Evolutionary conservation across 192 early-diverging fungal genomes (phyloP), one percentile per base, ranked within the genome.

Genomic region (Spizellomyces sp.): DNA sequence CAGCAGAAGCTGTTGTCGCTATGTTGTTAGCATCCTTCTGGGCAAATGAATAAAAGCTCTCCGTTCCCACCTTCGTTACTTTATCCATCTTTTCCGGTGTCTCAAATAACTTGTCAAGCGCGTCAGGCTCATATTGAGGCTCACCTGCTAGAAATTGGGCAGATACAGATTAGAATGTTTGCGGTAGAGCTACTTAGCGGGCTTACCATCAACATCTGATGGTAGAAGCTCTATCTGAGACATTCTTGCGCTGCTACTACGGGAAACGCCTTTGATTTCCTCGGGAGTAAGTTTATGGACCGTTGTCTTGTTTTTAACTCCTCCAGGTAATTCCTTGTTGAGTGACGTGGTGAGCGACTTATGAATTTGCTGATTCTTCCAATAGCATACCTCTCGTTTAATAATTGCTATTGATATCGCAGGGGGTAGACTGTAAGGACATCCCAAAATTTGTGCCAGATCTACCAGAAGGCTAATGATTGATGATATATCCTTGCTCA

Each of bases 401-500:
- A 58, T 58, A 44, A 77, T 52, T 10, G 70, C 70, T 5, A 80
- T 41, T 22, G 70, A 74, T 4, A 80, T 64, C 45, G 70, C 65
- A 4, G 72, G 19, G 6, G 79, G 79, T 9, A 80, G 48, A 22
- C 66, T 54, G 41, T 65, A 80, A 6, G 75, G 79, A 50, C 79
- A 80, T 14, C 72, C 65, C 9, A 80, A 57, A 21, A 59, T 59
- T 10, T 57, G 43, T 5, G 79, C 79, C 10, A 80, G 57, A 55
- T 80, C 79, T 8, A 80, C 79, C 2, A 80, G 66, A 5, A 80
- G 43, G 12, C 60, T 65, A 3, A 80, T 48, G 8, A 75, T 48
- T 4, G 79, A 80, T n/a, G 56, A 21, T 47, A 63, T 54, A 48
- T 80, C 79, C n/a, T 70, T 62, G 5, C 44, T 48, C 48, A 77